Evolutionary conservation across 495 filamentous ascomycete species (phyloP).

Genomic region (Recurvomyces mirabilis): DNA sequence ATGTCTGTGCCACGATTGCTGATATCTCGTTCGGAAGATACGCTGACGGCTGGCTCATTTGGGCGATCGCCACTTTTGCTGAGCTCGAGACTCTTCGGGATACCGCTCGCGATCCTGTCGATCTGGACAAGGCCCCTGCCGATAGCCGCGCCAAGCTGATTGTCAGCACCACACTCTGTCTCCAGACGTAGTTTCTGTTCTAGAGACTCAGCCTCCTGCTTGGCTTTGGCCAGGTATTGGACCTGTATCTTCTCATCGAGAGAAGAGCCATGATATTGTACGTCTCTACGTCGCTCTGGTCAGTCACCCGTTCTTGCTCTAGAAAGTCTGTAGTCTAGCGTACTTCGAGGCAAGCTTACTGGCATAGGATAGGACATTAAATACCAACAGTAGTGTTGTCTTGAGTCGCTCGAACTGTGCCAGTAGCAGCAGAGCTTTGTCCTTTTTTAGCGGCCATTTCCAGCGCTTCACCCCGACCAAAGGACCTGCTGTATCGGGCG

Average conservation of each 20-base stretch:
- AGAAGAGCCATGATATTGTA: background rate
- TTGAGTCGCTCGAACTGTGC: background rate
- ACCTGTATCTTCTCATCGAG: background rate
- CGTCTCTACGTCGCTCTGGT: background rate
- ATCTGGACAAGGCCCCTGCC: no score
- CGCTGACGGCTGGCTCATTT: no score
- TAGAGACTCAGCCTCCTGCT: background rate
- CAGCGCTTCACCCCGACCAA: background rate
- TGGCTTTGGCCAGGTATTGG: background rate
- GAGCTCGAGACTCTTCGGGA: no score
- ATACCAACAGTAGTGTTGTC: background rate
- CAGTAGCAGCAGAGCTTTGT: background rate
- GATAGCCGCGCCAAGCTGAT: no score
- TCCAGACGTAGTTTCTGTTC: no score
- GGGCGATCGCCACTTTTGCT: no score
- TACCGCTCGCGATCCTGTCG: no score
- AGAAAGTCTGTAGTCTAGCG: background rate
- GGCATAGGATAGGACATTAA: background rate
- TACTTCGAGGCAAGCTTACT: background rate
- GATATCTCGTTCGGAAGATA: no score
- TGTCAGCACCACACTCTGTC: no score
- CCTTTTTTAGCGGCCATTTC: conserved; percentile 1
- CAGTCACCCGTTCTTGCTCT: background rate
- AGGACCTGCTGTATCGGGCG: background rate
- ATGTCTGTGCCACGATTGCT: no score